Conservation (phyloP, 495 filamentous ascomycete species). For the Xylona heveae region DNA sequence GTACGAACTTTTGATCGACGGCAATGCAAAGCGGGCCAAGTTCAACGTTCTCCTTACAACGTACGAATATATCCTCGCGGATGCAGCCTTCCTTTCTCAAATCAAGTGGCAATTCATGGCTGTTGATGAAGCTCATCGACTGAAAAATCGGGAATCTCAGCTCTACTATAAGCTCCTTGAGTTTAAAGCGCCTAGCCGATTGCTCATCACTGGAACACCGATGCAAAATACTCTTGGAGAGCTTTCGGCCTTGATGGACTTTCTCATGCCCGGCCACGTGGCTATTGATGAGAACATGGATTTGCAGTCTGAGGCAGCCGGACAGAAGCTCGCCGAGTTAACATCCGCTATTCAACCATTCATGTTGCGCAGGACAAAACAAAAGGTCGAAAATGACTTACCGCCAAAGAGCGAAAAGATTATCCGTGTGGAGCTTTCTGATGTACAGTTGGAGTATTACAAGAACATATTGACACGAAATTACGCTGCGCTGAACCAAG, state of each 20-base stretch:
- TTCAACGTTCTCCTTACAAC: conserved; percentile 93
- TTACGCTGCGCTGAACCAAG: conserved; percentile 83
- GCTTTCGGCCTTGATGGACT: conserved; percentile 78
- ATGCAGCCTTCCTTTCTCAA: conserved; percentile 53
- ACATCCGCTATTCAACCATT: conserved; percentile 62
- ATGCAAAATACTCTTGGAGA: conserved; percentile 94
- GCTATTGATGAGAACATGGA: conserved; percentile 80
- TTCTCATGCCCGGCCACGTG: conserved; percentile 78
- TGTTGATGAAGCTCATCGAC: conserved; percentile 86
- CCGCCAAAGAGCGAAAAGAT: conserved; percentile 97
- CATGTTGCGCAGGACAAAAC: conserved; percentile 92
- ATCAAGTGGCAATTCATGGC: conserved; percentile 97
- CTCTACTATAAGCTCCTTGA: conserved; percentile 68
- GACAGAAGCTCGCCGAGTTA: conserved; percentile 45
- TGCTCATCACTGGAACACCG: conserved; percentile 91
- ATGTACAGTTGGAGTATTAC: conserved; percentile 93
- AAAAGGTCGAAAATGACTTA: conserved; percentile 86
- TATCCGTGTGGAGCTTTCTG: conserved; percentile 86
- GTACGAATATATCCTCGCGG: conserved; percentile 78
- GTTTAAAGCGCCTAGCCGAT: conserved; percentile 63
- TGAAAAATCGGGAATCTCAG: conserved; percentile 91
- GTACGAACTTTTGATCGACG: conserved; percentile 69
- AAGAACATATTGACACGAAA: conserved; percentile 96
- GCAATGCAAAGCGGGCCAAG: conserved; percentile 62
- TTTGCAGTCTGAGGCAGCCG: conserved; percentile 43